Percentiles rank a stretch among this genome's conserved stretches.
Evolutionary conservation across 78 protist species (phyloP).

Genomic region (Pigoraptor vietnamica): DNA sequence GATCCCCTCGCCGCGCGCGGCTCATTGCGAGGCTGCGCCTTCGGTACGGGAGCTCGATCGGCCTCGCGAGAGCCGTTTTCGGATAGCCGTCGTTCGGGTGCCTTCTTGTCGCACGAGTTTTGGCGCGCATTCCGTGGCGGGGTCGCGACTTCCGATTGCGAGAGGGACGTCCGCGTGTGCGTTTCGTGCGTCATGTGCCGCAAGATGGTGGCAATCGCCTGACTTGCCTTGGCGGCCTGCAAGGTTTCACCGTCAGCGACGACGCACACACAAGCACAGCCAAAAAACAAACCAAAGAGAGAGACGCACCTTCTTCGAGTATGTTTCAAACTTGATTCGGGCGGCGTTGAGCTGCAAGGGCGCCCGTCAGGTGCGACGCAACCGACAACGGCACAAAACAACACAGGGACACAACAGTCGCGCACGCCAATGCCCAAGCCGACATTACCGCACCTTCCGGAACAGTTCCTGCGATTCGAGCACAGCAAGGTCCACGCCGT

Average conservation of each 20-base stretch:
- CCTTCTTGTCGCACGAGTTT: background rate
- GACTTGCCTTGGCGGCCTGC: background rate
- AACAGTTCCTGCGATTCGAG: background rate
- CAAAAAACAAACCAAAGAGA: background rate
- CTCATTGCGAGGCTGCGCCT: too few species aligned
- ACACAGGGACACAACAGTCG: background rate
- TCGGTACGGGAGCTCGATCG: too few species aligned
- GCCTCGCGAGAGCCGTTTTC: too few species aligned
- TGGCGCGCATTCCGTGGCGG: background rate
- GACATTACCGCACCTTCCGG: background rate
- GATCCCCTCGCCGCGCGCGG: too few species aligned
- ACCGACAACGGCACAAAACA: background rate
- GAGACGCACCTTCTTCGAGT: background rate
- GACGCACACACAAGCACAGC: background rate
- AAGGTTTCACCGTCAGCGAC: background rate
- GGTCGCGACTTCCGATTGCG: background rate
- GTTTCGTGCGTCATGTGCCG: background rate
- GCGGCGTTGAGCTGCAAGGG: background rate
- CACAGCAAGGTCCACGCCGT: background rate
- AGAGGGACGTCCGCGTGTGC: background rate
- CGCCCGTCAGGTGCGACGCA: background rate
- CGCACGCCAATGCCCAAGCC: background rate
- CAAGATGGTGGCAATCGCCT: background rate
- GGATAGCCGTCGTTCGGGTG: too few species aligned
- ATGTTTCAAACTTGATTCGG: background rate